A percentile compares a stretch with the other conserved stretches of the same genome.
Evolutionary conservation across 495 filamentous ascomycete species (phyloP).

Genomic region (Neurospora sp.): DNA sequence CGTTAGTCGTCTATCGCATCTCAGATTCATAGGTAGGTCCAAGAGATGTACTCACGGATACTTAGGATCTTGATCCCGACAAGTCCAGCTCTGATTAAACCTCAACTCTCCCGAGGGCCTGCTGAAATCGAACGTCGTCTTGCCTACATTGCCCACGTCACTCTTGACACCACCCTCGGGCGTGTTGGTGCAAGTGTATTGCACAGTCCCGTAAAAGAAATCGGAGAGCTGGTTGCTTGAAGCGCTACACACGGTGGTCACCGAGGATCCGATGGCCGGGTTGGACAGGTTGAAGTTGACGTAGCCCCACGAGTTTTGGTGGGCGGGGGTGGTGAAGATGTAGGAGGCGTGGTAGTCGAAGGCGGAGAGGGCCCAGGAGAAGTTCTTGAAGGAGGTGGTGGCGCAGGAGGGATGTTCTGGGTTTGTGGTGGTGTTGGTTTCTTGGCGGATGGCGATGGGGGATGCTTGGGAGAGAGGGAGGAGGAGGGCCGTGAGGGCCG

Average conservation of each 20-base stretch:
- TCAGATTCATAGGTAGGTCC: not conserved
- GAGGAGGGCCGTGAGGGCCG: not conserved
- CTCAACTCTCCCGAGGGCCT: conserved; percentile 19
- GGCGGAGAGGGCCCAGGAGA: conserved; percentile 24
- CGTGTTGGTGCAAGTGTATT: conserved; percentile 25
- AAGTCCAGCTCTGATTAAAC: conserved; percentile 36
- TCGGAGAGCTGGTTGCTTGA: conserved; percentile 29
- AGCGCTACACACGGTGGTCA: conserved; percentile 25
- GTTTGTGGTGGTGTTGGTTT: not conserved
- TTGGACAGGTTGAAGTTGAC: conserved; percentile 35
- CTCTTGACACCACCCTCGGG: not conserved
- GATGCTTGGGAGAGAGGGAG: not conserved
- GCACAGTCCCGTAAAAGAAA: conserved; percentile 35
- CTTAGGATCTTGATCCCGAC: conserved; percentile 25
- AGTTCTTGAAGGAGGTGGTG: conserved; percentile 20
- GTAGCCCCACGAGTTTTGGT: conserved; percentile 33
- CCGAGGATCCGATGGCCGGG: conserved; percentile 21
- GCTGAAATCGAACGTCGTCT: conserved; percentile 28
- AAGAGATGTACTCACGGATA: conserved; percentile 24
- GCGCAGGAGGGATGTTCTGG: conserved; percentile 15
- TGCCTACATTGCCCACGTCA: not conserved
- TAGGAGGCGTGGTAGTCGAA: conserved; percentile 32
- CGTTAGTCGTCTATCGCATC: not conserved
- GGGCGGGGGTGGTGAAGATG: conserved; percentile 33
- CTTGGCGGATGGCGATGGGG: conserved; percentile 4